phyloP scores from a whole-genome alignment of 192 early-diverging fungal species.

The Thamnidium elegans region DNA sequence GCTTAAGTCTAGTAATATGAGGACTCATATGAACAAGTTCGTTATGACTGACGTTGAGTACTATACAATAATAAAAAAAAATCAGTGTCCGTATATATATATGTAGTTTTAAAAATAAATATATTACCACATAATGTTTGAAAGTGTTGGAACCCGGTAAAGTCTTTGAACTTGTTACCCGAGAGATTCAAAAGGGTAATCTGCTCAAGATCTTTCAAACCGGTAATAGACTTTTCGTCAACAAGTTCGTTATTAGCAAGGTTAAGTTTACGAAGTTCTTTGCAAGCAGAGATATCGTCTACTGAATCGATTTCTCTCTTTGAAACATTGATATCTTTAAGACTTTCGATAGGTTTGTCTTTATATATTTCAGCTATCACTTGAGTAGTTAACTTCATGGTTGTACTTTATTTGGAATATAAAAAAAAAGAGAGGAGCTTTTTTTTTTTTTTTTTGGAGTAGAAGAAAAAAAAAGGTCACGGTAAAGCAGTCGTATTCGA shows the following conservation, averaged over 20 bases:
- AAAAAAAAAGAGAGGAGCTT: no score
- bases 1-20: conserved; percentile 50
- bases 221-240: conserved; percentile 48
- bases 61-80: conserved; percentile 21
- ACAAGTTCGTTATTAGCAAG: conserved; percentile 55
- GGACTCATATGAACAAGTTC: conserved; percentile 55
- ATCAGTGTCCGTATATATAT: background rate
- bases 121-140: conserved; percentile 57
- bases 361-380: conserved; percentile 38
- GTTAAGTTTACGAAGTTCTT: conserved; percentile 60
- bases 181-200: conserved; percentile 67
- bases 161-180: conserved; percentile 57
- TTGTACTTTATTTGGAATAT: background rate
- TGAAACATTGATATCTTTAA: conserved; percentile 51
- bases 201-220: conserved; percentile 48
- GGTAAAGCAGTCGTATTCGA: no score
- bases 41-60: conserved; percentile 73
- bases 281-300: conserved; percentile 65
- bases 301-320: conserved; percentile 61
- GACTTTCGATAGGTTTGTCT: conserved; percentile 40
- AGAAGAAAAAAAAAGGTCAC: no score
- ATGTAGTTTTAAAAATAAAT: background rate
- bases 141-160: conserved; percentile 54
- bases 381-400: conserved; percentile 51
- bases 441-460: no score